phyloP scores from a whole-genome alignment of 2,329 filamentous ascomycete species.

The Zasmidium cellare region DNA sequence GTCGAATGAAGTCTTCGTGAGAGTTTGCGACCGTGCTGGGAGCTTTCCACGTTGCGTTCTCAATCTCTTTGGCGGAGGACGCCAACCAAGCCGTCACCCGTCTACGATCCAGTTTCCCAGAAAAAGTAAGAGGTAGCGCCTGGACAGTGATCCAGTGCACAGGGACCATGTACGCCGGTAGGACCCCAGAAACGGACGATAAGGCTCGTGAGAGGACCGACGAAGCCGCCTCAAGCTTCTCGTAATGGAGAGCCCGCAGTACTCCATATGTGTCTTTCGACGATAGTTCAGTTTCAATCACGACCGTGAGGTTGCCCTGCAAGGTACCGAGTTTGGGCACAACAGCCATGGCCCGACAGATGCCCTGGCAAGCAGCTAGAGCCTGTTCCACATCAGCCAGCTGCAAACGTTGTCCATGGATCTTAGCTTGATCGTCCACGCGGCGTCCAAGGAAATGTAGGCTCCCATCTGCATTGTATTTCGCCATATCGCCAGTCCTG shows the following conservation, averaged over 20 bases:
- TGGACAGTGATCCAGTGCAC: conserved; percentile 44
- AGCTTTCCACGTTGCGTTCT: not conserved
- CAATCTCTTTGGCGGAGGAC: not conserved
- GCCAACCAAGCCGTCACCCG: not conserved
- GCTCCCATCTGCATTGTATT: conserved; percentile 53
- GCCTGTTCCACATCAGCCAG: conserved; percentile 67
- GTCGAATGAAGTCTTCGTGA: not conserved
- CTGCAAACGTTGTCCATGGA: conserved; percentile 76
- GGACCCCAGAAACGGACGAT: conserved; percentile 1
- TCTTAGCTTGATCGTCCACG: conserved; percentile 73
- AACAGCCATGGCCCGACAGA: not conserved
- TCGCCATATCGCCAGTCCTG: conserved; percentile 61
- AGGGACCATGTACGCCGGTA: conserved; percentile 42
- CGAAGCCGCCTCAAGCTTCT: not conserved
- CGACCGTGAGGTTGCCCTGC: not conserved
- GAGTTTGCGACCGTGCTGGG: not conserved
- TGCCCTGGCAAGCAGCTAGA: not conserved
- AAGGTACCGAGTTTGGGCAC: not conserved
- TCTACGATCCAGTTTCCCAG: conserved; percentile 38
- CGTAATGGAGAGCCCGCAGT: too few relatives aligned
- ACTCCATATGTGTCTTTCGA: too few relatives aligned
- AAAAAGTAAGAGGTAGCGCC: conserved; percentile 44
- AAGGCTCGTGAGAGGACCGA: conserved; percentile 38
- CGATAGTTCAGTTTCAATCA: too few relatives aligned
- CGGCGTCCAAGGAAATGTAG: conserved; percentile 63